Evolutionary conservation across 2,329 filamentous ascomycete genomes (phyloP).

Genomic region (Lasiodiplodia gonubiensis): DNA sequence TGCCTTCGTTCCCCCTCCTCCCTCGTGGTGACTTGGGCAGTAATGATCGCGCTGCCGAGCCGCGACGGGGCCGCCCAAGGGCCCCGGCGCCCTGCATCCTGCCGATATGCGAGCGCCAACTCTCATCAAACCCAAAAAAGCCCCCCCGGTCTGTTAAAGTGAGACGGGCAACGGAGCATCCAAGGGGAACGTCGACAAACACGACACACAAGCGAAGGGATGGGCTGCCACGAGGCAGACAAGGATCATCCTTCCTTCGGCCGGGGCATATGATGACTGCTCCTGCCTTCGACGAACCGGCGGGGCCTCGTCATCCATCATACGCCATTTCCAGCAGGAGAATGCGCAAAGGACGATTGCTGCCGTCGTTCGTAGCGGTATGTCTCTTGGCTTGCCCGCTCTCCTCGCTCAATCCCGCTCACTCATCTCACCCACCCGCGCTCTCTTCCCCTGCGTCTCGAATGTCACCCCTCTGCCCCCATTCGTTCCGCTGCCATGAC

Average conservation of each 20-base stretch:
- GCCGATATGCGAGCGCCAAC: conserved; percentile 4
- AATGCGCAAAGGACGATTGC: neutral
- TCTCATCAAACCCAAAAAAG: conserved; percentile 6
- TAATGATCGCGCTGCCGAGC: neutral
- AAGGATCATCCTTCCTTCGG: neutral
- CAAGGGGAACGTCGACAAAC: neutral
- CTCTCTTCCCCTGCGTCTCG: neutral
- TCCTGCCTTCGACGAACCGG: neutral
- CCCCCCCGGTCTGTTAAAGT: neutral
- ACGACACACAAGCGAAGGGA: neutral
- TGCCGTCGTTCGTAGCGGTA: neutral
- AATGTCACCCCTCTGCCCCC: neutral
- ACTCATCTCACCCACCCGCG: neutral
- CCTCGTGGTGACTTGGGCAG: neutral
- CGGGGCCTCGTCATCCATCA: neutral
- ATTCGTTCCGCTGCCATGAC: neutral
- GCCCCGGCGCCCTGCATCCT: neutral
- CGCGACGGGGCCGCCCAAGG: neutral
- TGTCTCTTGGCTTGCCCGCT: neutral
- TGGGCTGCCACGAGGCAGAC: conserved; percentile 18
- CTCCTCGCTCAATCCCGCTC: neutral
- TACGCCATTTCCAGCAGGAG: neutral
- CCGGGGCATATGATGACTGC: neutral
- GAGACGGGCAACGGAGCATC: neutral
- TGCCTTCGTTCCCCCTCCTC: neutral